Base-by-base conservation (phyloP, 2,329 filamentous ascomycete species). In the Hortaea werneckii region DNA sequence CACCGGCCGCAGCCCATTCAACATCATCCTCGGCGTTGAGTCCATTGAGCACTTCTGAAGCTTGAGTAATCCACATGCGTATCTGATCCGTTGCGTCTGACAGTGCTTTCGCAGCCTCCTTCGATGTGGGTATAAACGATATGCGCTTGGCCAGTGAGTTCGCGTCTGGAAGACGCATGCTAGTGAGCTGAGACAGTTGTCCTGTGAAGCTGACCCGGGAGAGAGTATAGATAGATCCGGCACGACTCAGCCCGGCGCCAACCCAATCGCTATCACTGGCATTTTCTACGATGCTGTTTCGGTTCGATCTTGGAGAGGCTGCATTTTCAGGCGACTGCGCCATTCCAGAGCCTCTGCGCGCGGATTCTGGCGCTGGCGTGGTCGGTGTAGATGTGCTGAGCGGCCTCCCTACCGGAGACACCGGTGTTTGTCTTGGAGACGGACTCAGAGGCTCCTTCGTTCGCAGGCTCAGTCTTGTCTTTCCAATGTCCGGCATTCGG, bases 1-100 rank as follows among this genome's bases (percentile, higher is more conserved):
- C 92, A 43, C 87, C 92, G 1, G 89, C 90, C 2, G 92, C 78
- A 6, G 79, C 89, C 92, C 92, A 98, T 65, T 96, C 90, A 10
- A 96, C 88, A 61, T 98, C 92, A 64, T 96, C 92, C 52, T 96
- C 90, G 44, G 89, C 88, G 63, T 96, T 88, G 38, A 98, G 72
- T 5, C 89, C 89, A 45, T 79, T 78, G 44, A 98, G 80, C 29
- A 96, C 89, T 58, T 94, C 87, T 0, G 83, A 83, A 0, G 90
- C 90, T 65, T 95, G 95, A 52, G 78, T 78, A 60, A 95, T 95
- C 92, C 92, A 98, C 58, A 84, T 83, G 52, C 84, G 78, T 54
- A 98, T 96, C 65, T 96, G 89, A 50, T 94, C 87, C 4, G 89
- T 87, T 8, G 90, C 87, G 54, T 86, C 85, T 53, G 87, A 83